These are phyloP conservation scores for Heliamphora exappendiculata DNA, from an alignment of 148 eudicot genomes.

Conservation along the genomic window DNA sequence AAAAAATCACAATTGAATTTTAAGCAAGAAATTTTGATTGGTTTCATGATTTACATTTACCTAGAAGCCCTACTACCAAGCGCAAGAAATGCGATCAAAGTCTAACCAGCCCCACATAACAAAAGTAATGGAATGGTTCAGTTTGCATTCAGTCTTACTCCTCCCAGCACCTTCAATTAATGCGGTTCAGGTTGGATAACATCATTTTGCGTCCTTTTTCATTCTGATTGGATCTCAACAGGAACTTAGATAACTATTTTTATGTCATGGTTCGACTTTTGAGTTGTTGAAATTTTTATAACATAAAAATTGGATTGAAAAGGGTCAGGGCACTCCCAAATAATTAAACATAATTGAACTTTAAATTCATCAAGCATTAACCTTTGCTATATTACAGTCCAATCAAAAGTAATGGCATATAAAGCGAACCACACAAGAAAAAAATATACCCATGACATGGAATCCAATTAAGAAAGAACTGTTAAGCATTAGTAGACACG, in stretches of 20 bases:
- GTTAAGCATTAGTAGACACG: background rate
- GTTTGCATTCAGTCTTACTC: background rate
- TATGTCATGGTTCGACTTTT: background rate
- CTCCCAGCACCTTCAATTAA: background rate
- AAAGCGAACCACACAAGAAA: background rate
- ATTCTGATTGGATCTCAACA: background rate
- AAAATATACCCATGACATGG: background rate
- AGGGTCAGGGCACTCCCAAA: background rate
- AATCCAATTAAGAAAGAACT: background rate
- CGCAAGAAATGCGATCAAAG: background rate
- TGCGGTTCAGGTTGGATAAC: background rate
- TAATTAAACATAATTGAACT: background rate
- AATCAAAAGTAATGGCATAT: background rate
- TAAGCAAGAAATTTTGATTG: background rate
- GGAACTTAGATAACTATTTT: background rate
- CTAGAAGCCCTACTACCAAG: background rate
- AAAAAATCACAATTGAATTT: background rate
- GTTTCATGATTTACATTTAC: background rate
- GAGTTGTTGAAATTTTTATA: background rate
- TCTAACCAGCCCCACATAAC: background rate
- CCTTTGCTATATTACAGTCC: background rate
- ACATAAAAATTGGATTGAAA: background rate
- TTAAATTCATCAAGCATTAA: background rate
- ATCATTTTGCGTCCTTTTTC: background rate
- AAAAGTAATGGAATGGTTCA: slow-evolving; percentile 3